These are phyloP conservation scores for Herpotrichia juniperi DNA, from an alignment of 2,329 filamentous ascomycete genomes.

Conservation along the genomic window DNA sequence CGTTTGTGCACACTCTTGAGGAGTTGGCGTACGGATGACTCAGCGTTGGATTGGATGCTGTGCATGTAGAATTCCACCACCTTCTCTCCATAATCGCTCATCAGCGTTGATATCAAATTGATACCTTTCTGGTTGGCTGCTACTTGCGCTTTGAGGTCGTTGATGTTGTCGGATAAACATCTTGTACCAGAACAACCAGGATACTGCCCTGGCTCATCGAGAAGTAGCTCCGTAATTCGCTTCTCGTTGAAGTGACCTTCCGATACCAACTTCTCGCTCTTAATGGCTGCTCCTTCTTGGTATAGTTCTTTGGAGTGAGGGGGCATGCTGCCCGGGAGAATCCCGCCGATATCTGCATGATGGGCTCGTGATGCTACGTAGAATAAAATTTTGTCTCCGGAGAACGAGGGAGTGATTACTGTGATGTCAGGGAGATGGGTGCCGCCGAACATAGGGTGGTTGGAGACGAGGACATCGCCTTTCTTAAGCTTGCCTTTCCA, in stretches of 20 bases:
- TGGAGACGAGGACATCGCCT: conserved; percentile 82
- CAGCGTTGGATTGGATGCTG: conserved; percentile 81
- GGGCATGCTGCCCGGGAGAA: conserved; percentile 83
- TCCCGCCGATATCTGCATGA: conserved; percentile 85
- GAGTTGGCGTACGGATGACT: conserved; percentile 74
- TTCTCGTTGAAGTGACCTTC: conserved; percentile 80
- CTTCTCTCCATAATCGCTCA: conserved; percentile 77
- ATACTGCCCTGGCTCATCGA: conserved; percentile 74
- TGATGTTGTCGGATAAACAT: conserved; percentile 81
- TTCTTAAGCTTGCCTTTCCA: conserved; percentile 79
- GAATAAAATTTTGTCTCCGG: conserved; percentile 76
- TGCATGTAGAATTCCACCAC: conserved; percentile 85
- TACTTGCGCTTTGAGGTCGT: conserved; percentile 85
- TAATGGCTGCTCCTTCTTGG: conserved; percentile 63
- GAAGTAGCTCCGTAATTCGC: conserved; percentile 72
- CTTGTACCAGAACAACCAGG: conserved; percentile 79
- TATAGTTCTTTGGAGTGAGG: conserved; percentile 69
- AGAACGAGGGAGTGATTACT: conserved; percentile 79
- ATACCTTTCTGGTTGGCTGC: conserved; percentile 88
- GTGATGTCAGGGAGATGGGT: conserved; percentile 87
- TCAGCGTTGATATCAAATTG: conserved; percentile 73
- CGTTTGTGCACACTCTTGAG: conserved; percentile 73
- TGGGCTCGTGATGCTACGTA: conserved; percentile 82
- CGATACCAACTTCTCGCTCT: conserved; percentile 71
- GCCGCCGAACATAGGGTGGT: conserved; percentile 83